Conservation (phyloP, 2,329 filamentous ascomycete genomes). For the Atkinsonella hypoxylon region DNA sequence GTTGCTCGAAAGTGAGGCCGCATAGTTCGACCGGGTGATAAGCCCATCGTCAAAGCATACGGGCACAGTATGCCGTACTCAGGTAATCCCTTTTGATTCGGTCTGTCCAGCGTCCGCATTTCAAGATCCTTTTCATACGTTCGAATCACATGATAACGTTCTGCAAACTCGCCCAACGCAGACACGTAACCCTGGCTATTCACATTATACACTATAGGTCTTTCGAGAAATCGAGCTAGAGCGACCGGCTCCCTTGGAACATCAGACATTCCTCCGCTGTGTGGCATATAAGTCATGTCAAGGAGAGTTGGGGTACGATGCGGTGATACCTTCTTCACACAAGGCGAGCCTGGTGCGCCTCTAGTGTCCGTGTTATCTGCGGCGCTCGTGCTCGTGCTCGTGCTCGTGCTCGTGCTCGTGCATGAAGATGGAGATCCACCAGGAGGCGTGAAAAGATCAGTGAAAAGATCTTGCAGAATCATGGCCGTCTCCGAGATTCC, state of each 20-base stretch:
- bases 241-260: conserved; percentile 8
- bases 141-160: conserved; percentile 29
- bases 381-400: not conserved
- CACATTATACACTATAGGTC: conserved; percentile 9
- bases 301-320: conserved; percentile 4
- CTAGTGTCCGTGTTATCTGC: not conserved
- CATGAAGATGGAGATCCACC: not conserved
- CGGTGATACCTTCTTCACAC: conserved; percentile 1
- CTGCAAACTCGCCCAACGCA: conserved; percentile 5
- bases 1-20: conserved; percentile 21
- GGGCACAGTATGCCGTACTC: conserved; percentile 22
- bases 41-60: conserved; percentile 17
- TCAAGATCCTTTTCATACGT: conserved; percentile 37
- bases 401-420: not conserved
- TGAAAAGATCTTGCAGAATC: not conserved
- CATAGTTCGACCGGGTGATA: conserved; percentile 11
- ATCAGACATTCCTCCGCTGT: conserved; percentile 14
- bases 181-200: not conserved
- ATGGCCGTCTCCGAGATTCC: not conserved
- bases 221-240: conserved; percentile 14
- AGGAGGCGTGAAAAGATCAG: not conserved
- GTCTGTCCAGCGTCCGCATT: conserved; percentile 24
- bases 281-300: conserved; percentile 25
- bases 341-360: not conserved
- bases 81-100: conserved; percentile 7